Conservation (phyloP, 1,284 basidiomycete species). For the Vanrija humicola region DNA sequence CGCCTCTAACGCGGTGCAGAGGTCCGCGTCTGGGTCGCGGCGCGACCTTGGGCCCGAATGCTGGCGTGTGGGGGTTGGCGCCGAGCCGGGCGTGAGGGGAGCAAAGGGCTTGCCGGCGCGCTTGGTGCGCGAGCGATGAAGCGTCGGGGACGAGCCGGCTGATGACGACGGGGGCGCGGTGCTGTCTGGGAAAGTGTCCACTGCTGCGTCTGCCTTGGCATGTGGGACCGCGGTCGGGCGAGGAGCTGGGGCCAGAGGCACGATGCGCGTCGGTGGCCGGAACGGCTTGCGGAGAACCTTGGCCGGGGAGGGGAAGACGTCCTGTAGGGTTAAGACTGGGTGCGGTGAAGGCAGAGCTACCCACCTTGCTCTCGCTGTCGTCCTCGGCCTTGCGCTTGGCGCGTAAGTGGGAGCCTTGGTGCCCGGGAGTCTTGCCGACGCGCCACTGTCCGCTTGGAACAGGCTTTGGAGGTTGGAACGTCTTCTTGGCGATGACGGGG, state of each 20-base stretch:
- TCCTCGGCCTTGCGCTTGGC: slow-evolving; percentile 1
- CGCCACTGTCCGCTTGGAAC: slow-evolving; percentile 27
- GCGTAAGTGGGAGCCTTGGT: slow-evolving; percentile 30
- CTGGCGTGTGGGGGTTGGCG: neutral
- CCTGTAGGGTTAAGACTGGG: neutral
- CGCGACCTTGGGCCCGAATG: neutral
- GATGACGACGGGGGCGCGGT: neutral
- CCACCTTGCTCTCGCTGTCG: neutral
- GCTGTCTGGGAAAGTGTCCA: no score
- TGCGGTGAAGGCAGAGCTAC: neutral
- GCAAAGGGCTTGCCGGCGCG: slow-evolving; percentile 26
- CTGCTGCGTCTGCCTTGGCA: neutral
- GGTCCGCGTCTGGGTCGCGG: neutral
- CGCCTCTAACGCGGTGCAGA: slow-evolving; percentile 25
- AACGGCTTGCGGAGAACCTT: slow-evolving; percentile 29
- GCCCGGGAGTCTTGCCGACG: slow-evolving; percentile 34
- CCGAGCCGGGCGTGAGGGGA: slow-evolving; percentile 12
- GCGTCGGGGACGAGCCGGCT: neutral
- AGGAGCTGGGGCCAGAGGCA: neutral
- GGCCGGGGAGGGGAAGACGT: no score
- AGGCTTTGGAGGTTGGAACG: neutral
- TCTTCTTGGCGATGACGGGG: no score
- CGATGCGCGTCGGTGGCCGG: slow-evolving; percentile 21
- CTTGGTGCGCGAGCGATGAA: neutral
- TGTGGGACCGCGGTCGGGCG: neutral